Percentiles rank a stretch among this genome's conserved stretches.
Conservation (phyloP, 768 basidiomycete genomes). For the Termitomyces sp. region DNA sequence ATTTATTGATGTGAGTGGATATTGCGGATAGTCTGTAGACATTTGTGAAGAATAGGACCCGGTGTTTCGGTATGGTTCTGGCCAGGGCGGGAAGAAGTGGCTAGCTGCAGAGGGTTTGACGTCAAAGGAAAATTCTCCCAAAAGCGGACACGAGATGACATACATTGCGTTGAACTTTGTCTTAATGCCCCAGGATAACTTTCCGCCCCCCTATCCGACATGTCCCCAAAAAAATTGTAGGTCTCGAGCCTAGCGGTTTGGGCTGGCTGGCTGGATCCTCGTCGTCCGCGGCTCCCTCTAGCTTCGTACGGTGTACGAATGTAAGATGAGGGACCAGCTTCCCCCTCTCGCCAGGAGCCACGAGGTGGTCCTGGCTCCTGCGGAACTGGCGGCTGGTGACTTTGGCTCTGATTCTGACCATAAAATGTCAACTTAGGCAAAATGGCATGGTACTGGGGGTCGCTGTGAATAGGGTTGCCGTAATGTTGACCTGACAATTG, state of each 20-base stretch:
- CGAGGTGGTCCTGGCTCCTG: slow-evolving; percentile 14
- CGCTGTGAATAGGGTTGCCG: slow-evolving; percentile 23
- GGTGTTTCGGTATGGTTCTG: neutral
- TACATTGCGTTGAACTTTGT: slow-evolving; percentile 7
- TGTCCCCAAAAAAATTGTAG: slow-evolving; percentile 5
- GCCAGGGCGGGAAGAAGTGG: slow-evolving; percentile 1
- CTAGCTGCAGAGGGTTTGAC: slow-evolving; percentile 1
- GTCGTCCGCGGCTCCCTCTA: slow-evolving; percentile 10
- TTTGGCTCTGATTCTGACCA: slow-evolving; percentile 10
- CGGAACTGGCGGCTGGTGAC: slow-evolving; percentile 9
- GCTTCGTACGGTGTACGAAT: slow-evolving; percentile 17
- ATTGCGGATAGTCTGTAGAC: slow-evolving; percentile 2
- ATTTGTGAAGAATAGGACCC: neutral
- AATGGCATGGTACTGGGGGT: slow-evolving; percentile 23
- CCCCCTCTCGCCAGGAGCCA: slow-evolving; percentile 28
- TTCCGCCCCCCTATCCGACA: slow-evolving; percentile 8
- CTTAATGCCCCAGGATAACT: slow-evolving; percentile 7
- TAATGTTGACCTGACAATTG: slow-evolving; percentile 17
- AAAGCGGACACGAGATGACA: slow-evolving; percentile 3
- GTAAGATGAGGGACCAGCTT: slow-evolving; percentile 40
- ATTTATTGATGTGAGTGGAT: slow-evolving; percentile 8
- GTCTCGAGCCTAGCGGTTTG: slow-evolving; percentile 15
- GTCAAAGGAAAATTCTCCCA: neutral
- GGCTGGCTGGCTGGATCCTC: slow-evolving; percentile 18
- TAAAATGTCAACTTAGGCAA: slow-evolving; percentile 21